These are phyloP conservation scores for Pseudogymnoascus sp. DNA, from an alignment of 2,329 filamentous ascomycete species.

Conservation along the genomic window DNA sequence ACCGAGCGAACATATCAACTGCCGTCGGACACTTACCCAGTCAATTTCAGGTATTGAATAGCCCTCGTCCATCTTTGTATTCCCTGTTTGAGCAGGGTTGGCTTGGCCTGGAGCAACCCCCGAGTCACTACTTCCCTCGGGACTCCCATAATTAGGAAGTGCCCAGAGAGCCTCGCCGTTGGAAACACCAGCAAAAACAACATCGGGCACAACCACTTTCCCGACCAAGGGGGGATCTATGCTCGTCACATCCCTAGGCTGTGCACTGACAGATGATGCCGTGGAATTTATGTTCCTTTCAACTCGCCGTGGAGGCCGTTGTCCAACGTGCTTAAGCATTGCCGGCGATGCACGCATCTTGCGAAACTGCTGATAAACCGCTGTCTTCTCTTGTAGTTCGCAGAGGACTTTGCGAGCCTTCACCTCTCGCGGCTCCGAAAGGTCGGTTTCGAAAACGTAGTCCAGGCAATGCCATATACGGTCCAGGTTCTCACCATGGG, in stretches of 20 bases:
- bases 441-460: constrained; percentile 58
- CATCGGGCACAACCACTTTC: constrained; percentile 12
- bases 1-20: background rate
- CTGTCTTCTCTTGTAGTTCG: constrained; percentile 53
- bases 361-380: constrained; percentile 50
- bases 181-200: constrained; percentile 38
- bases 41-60: constrained; percentile 49
- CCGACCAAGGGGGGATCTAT: background rate
- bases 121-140: constrained; percentile 36
- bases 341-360: constrained; percentile 43
- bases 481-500: constrained; percentile 44
- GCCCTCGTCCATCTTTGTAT: constrained; percentile 19
- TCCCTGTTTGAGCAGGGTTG: background rate
- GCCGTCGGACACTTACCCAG: constrained; percentile 44
- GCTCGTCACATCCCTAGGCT: background rate
- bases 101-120: constrained; percentile 25
- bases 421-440: constrained; percentile 40
- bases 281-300: constrained; percentile 9
- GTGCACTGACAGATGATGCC: background rate
- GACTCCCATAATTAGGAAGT: constrained; percentile 33
- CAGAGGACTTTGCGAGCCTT: constrained; percentile 54
- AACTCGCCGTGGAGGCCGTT: constrained; percentile 14
- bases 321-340: constrained; percentile 25
- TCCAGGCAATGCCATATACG: constrained; percentile 65
- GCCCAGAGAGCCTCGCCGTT: constrained; percentile 41